These are phyloP conservation scores for Pseudocercospora ulei DNA, from an alignment of 2,329 filamentous ascomycete genomes.

Conservation along the genomic window DNA sequence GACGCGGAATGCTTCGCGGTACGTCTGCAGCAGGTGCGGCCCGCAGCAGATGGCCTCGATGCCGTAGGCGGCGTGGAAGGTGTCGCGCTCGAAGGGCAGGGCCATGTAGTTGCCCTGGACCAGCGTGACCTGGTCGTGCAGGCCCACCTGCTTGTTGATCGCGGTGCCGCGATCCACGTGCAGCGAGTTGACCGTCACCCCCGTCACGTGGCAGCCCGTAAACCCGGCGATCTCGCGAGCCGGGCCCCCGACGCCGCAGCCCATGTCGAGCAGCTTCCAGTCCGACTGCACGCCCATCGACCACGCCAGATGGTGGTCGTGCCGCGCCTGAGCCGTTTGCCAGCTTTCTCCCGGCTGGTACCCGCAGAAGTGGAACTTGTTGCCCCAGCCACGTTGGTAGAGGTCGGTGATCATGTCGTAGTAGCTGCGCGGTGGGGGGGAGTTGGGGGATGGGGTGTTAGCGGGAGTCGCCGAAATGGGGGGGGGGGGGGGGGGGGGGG, in stretches of 20 bases:
- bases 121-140: conserved; percentile 66
- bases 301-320: conserved; percentile 30
- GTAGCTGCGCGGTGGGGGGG: conserved; percentile 43
- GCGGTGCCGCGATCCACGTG: conserved; percentile 34
- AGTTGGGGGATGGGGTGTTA: no score
- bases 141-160: conserved; percentile 67
- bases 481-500: not conserved
- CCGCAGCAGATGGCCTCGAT: conserved; percentile 32
- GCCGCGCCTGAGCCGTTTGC: conserved; percentile 61
- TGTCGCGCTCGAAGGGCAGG: conserved; percentile 24
- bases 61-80: conserved; percentile 31
- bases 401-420: conserved; percentile 95
- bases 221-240: conserved; percentile 30
- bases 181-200: conserved; percentile 29
- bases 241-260: conserved; percentile 31
- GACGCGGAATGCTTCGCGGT: conserved; percentile 28
- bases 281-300: conserved; percentile 21
- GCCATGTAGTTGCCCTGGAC: conserved; percentile 56
- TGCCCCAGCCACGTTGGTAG: conserved; percentile 91
- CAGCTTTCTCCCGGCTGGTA: conserved; percentile 75
- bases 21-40: conserved; percentile 26
- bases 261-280: conserved; percentile 31
- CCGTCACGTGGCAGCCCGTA: conserved; percentile 27
- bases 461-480: no score
- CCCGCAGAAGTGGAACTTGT: conserved; percentile 90